Conservation (phyloP, 1,139 yeast genomes). For the Diutina catenulata region DNA sequence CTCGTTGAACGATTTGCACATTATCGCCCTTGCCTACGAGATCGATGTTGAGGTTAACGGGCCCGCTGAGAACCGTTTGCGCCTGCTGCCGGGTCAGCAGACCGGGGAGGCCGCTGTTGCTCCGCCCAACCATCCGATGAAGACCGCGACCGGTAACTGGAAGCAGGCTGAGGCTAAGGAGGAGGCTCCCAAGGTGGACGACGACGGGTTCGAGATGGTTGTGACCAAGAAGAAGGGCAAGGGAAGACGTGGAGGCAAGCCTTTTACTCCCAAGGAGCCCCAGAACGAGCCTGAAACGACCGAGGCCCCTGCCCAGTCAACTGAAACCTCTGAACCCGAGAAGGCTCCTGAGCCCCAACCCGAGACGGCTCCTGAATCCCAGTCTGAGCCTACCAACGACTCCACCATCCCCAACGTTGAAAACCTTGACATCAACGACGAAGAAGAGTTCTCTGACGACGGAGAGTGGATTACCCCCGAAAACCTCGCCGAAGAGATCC, state of each 20-base stretch:
- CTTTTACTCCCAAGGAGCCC: too few species aligned
- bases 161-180: conserved; percentile 7
- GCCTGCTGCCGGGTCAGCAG: conserved; percentile 63
- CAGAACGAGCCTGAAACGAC: too few species aligned
- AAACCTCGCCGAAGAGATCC: conserved; percentile 56
- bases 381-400: conserved; percentile 14
- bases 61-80: conserved; percentile 39
- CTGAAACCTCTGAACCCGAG: neutral
- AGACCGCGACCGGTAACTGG: conserved; percentile 1
- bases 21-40: conserved; percentile 85
- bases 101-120: conserved; percentile 7
- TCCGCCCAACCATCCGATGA: neutral
- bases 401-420: neutral
- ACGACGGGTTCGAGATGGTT: conserved; percentile 11
- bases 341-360: neutral
- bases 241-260: conserved; percentile 6
- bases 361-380: neutral
- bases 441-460: conserved; percentile 42
- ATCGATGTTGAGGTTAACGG: conserved; percentile 69
- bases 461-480: conserved; percentile 97
- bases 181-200: conserved; percentile 7
- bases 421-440: conserved; percentile 32
- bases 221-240: conserved; percentile 7
- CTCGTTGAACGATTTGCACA: conserved; percentile 83
- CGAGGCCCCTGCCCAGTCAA: too few species aligned